Conservation (phyloP, 202 grass and related monocot species). For the Dendrocalamus latiflorus region DNA sequence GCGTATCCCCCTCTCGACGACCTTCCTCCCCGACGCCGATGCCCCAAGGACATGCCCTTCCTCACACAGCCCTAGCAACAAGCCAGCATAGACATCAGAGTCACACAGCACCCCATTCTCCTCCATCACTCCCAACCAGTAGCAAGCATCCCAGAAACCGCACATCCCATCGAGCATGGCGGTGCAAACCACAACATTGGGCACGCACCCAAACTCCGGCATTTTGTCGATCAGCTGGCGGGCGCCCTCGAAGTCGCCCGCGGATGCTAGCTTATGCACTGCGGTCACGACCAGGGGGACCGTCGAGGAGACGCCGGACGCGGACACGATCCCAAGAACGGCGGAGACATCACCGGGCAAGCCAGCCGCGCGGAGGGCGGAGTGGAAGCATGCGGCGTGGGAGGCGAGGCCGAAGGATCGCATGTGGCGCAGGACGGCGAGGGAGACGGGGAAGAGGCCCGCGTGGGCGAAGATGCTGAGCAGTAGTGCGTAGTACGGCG, state of each 20-base stretch:
- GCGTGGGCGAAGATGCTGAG: too few species aligned
- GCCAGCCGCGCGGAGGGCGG: too few species aligned
- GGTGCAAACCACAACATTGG: conserved; percentile 59
- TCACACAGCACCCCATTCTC: conserved; percentile 52
- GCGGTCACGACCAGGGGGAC: conserved; percentile 46
- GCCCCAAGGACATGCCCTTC: conserved; percentile 46
- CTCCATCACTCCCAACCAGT: too few species aligned
- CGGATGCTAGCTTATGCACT: conserved; percentile 49
- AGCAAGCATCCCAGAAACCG: conserved; percentile 27
- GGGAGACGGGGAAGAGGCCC: too few species aligned
- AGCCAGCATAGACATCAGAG: conserved; percentile 42
- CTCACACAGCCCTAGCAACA: conserved; percentile 53
- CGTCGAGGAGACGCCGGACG: conserved; percentile 33
- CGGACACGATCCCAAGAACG: conserved; percentile 67
- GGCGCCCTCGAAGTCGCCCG: conserved; percentile 46
- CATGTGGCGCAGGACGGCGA: too few species aligned
- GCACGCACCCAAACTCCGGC: conserved; percentile 47
- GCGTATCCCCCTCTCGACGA: conserved; percentile 37
- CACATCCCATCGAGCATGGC: conserved; percentile 65
- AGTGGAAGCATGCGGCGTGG: too few species aligned
- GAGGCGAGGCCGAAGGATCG: too few species aligned
- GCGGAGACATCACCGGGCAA: too few species aligned
- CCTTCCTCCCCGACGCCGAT: conserved; percentile 31
- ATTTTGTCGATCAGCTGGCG: conserved; percentile 54
- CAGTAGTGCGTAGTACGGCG: too few species aligned